Base-by-base conservation (phyloP, 176 grass and related monocot genomes). In the Aechmea fasciata region DNA sequence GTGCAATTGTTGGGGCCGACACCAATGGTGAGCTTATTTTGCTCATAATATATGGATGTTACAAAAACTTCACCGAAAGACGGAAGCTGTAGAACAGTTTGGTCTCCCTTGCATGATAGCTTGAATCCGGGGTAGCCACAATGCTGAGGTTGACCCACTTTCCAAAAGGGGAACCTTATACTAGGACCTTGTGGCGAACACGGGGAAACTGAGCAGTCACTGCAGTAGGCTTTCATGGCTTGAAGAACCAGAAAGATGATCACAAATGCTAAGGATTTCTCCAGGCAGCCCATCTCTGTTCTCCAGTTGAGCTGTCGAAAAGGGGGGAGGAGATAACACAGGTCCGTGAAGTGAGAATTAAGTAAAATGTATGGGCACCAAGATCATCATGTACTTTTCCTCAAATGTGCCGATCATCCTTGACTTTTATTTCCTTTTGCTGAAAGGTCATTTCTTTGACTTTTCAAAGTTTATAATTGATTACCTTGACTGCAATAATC, bases 71-170 rank as follows among this genome's bases (percentile, higher is more conserved):
- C 19, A 41, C 54, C 25, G 17, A 13, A 18, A 52, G 1, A 59
- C 47, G 28, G 70, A 29, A 61, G 70, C 1, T 23, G 52, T 52
- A 72, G 22, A 51, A 61, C 48, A 10, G 50, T 17, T 1, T 9
- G 19, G 14, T 18, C 1, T 13, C 20, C 10, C 0, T 72, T 2
- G 52, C 9, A 22, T 51, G 52, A 61, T 9, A 72, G 70, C 6
- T 72, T 54, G 26, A 72, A 72, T 11, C 70, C 70, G n/a, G 13
- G 70, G 29, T 59, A 61, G 13, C 70, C 52, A 48, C 70, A 49
- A 11, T 28, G 33, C 9, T 9, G 51, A 13, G 52, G 6, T 54
- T 72, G 70, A 18, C 17, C 26, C 14, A 1, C 54, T 26, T 18
- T 52, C 25, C 52, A 13, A 54, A 72, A 72, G 48, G 70, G 70